Conservation (phyloP, 2,329 filamentous ascomycete genomes). For the Seiridium unicorne region DNA sequence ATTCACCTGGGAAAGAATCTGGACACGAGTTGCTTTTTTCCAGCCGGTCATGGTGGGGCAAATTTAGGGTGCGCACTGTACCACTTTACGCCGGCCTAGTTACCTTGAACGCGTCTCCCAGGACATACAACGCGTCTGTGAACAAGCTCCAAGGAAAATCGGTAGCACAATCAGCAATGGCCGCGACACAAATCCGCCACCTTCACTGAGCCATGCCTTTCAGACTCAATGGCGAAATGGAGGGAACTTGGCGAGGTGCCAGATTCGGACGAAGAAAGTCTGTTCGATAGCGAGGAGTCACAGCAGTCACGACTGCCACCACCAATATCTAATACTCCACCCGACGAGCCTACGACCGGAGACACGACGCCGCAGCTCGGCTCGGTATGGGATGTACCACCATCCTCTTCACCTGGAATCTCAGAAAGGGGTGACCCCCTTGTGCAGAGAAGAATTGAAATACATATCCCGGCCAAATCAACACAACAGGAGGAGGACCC, state of each 20-base stretch:
- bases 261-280: conserved; percentile 41
- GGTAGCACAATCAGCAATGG: neutral
- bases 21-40: no score
- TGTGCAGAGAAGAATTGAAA: conserved; percentile 10
- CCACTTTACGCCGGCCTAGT: neutral
- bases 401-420: conserved; percentile 19
- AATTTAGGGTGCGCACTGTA: neutral
- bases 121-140: neutral
- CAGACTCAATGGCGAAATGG: conserved; percentile 37
- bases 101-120: neutral
- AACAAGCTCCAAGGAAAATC: neutral
- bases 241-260: conserved; percentile 43
- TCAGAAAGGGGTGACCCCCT: conserved; percentile 13
- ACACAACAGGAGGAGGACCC: neutral
- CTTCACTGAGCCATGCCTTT: conserved; percentile 23
- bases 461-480: neutral
- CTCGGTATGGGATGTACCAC: conserved; percentile 29
- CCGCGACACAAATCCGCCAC: neutral
- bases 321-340: neutral
- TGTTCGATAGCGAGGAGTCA: conserved; percentile 33
- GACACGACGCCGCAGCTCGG: conserved; percentile 1
- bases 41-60: no score
- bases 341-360: conserved; percentile 4
- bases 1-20: no score
- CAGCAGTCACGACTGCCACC: conserved; percentile 14